Conservation (phyloP, 148 eudicot genomes). For the Euryodendron excelsum region DNA sequence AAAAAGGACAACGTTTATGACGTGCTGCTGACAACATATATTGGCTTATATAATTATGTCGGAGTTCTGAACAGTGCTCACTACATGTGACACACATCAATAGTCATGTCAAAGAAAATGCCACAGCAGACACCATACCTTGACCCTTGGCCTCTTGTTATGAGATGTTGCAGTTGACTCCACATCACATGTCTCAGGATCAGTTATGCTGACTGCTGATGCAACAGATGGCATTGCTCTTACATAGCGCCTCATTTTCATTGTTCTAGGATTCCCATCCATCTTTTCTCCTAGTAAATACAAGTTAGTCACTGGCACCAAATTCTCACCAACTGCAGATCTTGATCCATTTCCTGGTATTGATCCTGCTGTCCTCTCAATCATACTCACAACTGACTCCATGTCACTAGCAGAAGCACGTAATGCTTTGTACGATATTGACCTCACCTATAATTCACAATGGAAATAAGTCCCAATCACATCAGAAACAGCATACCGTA, state of each 20-base stretch:
- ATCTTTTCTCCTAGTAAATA: neutral
- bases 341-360: constrained; percentile 15
- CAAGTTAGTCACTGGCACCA: neutral
- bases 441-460: constrained; percentile 16
- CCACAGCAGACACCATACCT: constrained; percentile 6
- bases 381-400: constrained; percentile 17
- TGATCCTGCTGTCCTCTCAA: constrained; percentile 17
- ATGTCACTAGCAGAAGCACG: constrained; percentile 18
- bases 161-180: neutral
- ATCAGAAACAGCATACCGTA: neutral
- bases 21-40: neutral
- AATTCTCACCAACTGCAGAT: constrained; percentile 8
- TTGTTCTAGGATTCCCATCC: neutral
- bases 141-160: constrained; percentile 1
- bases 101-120: neutral
- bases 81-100: no score
- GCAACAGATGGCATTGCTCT: constrained; percentile 1
- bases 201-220: constrained; percentile 1
- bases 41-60: neutral
- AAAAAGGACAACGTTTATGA: neutral
- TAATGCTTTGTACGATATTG: constrained; percentile 13
- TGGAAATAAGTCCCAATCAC: neutral
- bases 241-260: neutral
- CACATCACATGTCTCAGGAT: neutral
- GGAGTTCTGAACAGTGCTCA: no score